Evolutionary conservation across 1,139 yeast genomes (phyloP).

Genomic region (Casaregolazyma suthepensis): DNA sequence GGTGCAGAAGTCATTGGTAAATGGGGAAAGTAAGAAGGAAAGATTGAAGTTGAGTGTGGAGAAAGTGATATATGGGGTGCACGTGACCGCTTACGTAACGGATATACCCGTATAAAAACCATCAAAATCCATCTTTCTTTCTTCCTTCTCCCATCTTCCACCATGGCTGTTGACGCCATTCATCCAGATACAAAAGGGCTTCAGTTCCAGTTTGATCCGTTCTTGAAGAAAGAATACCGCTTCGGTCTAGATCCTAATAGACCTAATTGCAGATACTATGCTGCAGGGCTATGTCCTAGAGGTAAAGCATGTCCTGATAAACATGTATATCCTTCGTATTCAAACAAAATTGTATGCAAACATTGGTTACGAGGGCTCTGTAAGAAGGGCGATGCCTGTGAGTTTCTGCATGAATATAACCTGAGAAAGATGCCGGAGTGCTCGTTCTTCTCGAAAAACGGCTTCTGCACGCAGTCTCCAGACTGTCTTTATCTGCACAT

Average conservation of each 20-base stretch:
- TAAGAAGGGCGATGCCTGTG: conserved; percentile 95
- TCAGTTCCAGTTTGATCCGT: conserved; percentile 76
- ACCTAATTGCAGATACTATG: conserved; percentile 78
- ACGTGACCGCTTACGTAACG: neutral
- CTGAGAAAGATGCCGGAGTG: conserved; percentile 97
- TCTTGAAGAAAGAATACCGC: conserved; percentile 70
- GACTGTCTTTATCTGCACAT: conserved; percentile 92
- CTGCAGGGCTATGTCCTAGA: conserved; percentile 73
- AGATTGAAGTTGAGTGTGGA: neutral
- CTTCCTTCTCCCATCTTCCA: neutral
- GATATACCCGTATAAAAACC: too few species aligned
- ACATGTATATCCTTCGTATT: conserved; percentile 76
- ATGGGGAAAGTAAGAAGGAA: neutral
- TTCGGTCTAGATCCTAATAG: conserved; percentile 86
- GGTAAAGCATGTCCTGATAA: conserved; percentile 83
- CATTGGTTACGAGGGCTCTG: conserved; percentile 98
- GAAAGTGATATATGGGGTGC: neutral
- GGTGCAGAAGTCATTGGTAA: conserved; percentile 1
- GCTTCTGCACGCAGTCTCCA: conserved; percentile 89
- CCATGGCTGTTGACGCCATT: conserved; percentile 13
- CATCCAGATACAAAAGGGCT: conserved; percentile 35
- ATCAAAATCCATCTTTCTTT: neutral
- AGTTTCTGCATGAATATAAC: conserved; percentile 91
- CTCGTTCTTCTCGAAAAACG: conserved; percentile 77
- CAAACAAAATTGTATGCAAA: conserved; percentile 88